Base-by-base conservation (phyloP, 495 filamentous ascomycete genomes). In the Elasticomyces elasticus region DNA sequence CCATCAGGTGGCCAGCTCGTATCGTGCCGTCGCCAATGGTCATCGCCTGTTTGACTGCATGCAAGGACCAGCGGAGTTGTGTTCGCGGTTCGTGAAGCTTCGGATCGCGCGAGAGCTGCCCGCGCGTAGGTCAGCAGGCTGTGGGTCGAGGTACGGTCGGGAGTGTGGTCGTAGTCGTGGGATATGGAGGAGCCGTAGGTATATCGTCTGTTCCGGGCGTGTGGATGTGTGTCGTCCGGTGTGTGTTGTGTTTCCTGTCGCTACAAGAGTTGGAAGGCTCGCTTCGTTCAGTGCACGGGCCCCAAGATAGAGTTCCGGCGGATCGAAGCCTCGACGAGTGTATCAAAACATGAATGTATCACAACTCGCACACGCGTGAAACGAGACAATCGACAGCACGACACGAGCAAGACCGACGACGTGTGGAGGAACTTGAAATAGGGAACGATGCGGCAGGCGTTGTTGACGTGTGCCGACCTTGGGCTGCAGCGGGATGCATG, bases 11-110 rank as follows among this genome's bases (percentile, higher is more conserved):
- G 24, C 24, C 30, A 9, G 25, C 24, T 13, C 4, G 40, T 19
- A 25, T 45, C 12, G 51, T 22, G 11, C 12, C 15, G 35, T 45
- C 22, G 23, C 13, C 51, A 43, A 45, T 27, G 51, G 51, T 53
- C 51, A 53, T 53, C 19, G 51, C 51, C 15, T 20, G 45, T 4
- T 27, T 7, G 22, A 19, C 10, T 27, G 45, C 25, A 49, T 31
- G 17, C 22, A 27, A 23, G 13, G 3, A 2, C 3, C 24, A 13
- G 42, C 20, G 19, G 42, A 24, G 5, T 5, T 15, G 35, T 23
- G 42, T 23, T 45, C 17, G 42, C 20, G 42, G 42, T 23, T 23
- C 20, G 42, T 15, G 6, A 45, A 45, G 42, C 42, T 45, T 23
- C 6, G 20, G 42, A 26, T 10, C 5, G 17, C 20, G 42, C 35